Base-by-base conservation (phyloP, 1,139 yeast genomes). In the Debaryomyces psychrophilus region DNA sequence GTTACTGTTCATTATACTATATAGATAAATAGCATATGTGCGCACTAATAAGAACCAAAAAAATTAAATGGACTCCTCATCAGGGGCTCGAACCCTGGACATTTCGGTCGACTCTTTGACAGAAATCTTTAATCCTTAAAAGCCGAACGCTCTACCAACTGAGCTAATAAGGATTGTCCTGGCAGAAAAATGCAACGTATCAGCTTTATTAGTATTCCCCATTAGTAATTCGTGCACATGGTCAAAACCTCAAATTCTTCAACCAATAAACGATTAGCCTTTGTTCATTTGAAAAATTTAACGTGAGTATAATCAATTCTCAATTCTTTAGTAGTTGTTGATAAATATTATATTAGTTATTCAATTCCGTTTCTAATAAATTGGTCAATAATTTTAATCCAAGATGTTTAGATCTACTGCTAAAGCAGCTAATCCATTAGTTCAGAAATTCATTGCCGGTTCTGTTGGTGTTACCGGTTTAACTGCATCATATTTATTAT, bases 401-500 rank as follows among this genome's bases (percentile, higher is more conserved):
- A 49, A 45, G 26, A 67, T 67, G 71, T 67, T 67, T 54, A 66
- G 55, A 53, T 49, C 61, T 37, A 48, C 55, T 35, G 52, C 56
- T 39, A 51, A 51, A 46, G 58, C 57, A 49, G 62, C 62, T 52
- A 60, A 75, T 54, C 73, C 81, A 48, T 57, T 74, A 64, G 68
- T 80, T 57, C 82, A 79, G 62, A 84, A 77, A 63, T 65, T 76
- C 60, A 70, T 85, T 58, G 76, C 81, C 57, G 85, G 85, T 59
- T 80, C 87, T 58, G 84, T 82, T 57, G 87, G 87, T 53, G 76
- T 77, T 47, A 75, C 85, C 50, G 92, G 92, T 54, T 71, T 85
- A 57, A 77, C 86, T 52, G 87, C 90, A 45, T 83, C 90, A 40
- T 86, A 85, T 66, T 71, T 85, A 66, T 77, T 88, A 62, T 89